These are phyloP conservation scores for Sporothrix schenckii DNA, from an alignment of 2,329 filamentous ascomycete species.

Conservation along the genomic window DNA sequence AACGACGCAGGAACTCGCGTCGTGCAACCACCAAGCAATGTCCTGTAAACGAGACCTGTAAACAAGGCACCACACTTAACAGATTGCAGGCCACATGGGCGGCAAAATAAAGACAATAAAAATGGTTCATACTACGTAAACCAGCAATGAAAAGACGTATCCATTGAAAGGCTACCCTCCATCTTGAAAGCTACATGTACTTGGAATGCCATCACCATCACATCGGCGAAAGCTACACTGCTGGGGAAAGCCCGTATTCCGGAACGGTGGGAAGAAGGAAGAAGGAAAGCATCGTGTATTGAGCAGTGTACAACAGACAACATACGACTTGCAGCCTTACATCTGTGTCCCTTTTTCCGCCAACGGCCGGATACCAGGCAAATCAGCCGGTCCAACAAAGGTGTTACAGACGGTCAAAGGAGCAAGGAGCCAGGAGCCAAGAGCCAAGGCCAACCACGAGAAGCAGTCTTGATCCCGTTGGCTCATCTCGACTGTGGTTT, in stretches of 20 bases:
- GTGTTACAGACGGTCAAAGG: no score
- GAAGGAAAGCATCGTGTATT: not conserved
- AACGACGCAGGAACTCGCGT: not conserved
- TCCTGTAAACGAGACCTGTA: not conserved
- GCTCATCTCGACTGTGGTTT: not conserved
- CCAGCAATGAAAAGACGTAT: not conserved
- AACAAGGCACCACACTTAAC: not conserved
- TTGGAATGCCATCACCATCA: not conserved
- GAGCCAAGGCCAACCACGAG: not conserved
- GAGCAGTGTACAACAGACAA: no score
- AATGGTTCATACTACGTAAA: not conserved
- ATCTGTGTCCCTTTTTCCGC: not conserved
- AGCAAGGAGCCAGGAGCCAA: not conserved
- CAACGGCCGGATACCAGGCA: conserved; percentile 12
- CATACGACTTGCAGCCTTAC: not conserved
- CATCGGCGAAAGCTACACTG: conserved; percentile 3
- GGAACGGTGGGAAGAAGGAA: not conserved
- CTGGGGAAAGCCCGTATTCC: conserved; percentile 7
- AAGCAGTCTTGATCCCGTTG: conserved; percentile 2
- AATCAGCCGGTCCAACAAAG: not conserved
- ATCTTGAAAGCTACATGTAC: not conserved
- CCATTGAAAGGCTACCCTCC: not conserved
- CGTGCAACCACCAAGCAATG: conserved; percentile 6
- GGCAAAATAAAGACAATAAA: not conserved
- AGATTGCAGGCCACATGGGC: not conserved